Evolutionary conservation across 495 filamentous ascomycete genomes (phyloP), one percentile per base, ranked within the genome.

Genomic region (Mycothermus thermophilus): DNA sequence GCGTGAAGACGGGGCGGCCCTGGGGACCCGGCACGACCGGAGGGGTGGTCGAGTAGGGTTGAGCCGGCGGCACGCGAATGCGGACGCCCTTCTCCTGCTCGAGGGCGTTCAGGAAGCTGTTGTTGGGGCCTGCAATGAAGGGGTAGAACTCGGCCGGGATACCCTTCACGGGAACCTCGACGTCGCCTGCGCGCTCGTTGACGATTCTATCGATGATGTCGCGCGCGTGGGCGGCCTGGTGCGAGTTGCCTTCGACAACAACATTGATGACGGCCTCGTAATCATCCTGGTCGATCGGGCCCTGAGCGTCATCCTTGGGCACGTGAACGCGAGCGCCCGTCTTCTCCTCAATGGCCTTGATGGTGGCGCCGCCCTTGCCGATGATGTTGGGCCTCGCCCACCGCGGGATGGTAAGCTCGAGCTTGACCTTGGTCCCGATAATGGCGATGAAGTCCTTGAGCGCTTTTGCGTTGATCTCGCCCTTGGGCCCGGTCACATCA

Each of bases 81-180:
- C 79, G 77, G 12, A 90, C 59, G 34, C 75, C 75, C 16, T 58
- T 58, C 27, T 62, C 50, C 18, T 60, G 53, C 55, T 94, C 82
- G 24, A 93, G 66, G 24, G 69, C 69, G 26, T 71, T 67, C 40
- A 82, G 59, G 29, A 70, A 62, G 21, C 63, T 60, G 48, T 84
- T 80, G 49, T 87, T 73, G 10, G 81, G 72, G 16, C 87, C 87
- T 16, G 82, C 79, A 53, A 99, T 81, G 64, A 96, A 96, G 10
- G 88, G 92, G 59, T 85, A 99, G 54, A 83, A 92, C 52, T 94
- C 84, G 13, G 87, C 76, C 2, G 87, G 88, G 38, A 95, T 78
- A 11, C 78, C 70, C 54, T 75, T 79, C 40, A 97, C 54, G 23
- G 75, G 75, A 20, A 83, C 56, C 56, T 68, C 88, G 50, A 88